Percentiles rank a stretch among this genome's conserved stretches.
Conservation (phyloP, 2,329 filamentous ascomycete species). For the Colletotrichum nymphaeae region DNA sequence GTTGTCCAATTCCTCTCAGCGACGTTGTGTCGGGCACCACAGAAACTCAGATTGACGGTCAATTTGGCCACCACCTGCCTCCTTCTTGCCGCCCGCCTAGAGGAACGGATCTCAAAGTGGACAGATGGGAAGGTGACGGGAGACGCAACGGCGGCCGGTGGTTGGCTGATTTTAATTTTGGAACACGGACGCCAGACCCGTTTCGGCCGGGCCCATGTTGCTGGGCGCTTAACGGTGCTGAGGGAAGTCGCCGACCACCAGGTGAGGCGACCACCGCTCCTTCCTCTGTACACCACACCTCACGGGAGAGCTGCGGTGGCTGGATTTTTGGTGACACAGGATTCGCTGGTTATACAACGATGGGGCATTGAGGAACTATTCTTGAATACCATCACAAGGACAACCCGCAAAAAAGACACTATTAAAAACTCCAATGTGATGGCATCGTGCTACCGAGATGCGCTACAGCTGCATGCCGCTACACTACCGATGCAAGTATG, state of each 20-base stretch:
- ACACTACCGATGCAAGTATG: not conserved
- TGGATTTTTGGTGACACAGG: not conserved
- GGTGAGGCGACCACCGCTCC: conserved; percentile 10
- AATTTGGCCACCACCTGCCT: not conserved
- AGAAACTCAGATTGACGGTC: not conserved
- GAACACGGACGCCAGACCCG: conserved; percentile 29
- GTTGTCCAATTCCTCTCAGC: not conserved
- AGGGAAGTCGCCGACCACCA: not conserved
- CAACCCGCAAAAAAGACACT: not conserved
- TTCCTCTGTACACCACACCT: too few relatives aligned
- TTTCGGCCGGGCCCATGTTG: conserved; percentile 25
- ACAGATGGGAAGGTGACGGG: conserved; percentile 26
- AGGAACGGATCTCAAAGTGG: conserved; percentile 25
- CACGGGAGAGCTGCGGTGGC: conserved; percentile 10
- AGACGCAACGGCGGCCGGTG: conserved; percentile 2
- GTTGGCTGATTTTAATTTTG: conserved; percentile 30
- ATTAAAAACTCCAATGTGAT: not conserved
- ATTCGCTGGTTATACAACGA: conserved; percentile 17
- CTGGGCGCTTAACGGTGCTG: conserved; percentile 33
- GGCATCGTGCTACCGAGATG: not conserved
- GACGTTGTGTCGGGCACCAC: conserved; percentile 6
- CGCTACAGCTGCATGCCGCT: not conserved
- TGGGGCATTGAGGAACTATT: not conserved
- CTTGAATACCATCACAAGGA: not conserved
- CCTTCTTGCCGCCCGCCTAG: conserved; percentile 25